Conservation (phyloP, 2,329 filamentous ascomycete genomes). For the Thelonectria blattea region DNA sequence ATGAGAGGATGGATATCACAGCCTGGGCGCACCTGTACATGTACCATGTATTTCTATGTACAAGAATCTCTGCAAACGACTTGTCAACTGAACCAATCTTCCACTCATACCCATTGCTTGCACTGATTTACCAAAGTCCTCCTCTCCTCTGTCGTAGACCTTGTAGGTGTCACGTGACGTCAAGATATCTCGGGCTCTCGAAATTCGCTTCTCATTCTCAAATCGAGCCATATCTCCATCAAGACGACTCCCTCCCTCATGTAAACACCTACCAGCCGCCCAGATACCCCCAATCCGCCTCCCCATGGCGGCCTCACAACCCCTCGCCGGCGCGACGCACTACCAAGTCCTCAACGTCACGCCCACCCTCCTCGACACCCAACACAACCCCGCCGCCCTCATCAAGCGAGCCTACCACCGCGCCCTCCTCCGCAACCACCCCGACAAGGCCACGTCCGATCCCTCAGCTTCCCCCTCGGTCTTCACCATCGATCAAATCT, state of each 20-base stretch:
- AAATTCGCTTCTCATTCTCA: slow-evolving; percentile 15
- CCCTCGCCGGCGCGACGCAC: slow-evolving; percentile 50
- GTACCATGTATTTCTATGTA: slow-evolving; percentile 44
- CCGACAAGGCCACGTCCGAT: slow-evolving; percentile 56
- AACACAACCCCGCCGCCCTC: slow-evolving; percentile 51
- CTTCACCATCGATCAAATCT: slow-evolving; percentile 69
- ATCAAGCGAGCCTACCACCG: slow-evolving; percentile 69
- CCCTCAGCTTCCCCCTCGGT: slow-evolving; percentile 14
- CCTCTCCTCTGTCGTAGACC: not conserved
- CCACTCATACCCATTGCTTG: not conserved
- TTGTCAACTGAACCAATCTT: slow-evolving; percentile 17
- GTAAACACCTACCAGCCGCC: not conserved
- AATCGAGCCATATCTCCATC: not conserved
- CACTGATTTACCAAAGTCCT: not conserved
- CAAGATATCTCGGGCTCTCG: slow-evolving; percentile 2
- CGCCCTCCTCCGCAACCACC: slow-evolving; percentile 69
- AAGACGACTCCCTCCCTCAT: not conserved
- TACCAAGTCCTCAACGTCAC: slow-evolving; percentile 67
- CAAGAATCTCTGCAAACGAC: slow-evolving; percentile 29
- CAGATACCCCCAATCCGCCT: not conserved
- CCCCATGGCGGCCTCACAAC: slow-evolving; percentile 20
- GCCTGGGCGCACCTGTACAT: slow-evolving; percentile 39
- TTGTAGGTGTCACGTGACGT: slow-evolving; percentile 34
- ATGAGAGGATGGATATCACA: slow-evolving; percentile 26
- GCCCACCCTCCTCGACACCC: slow-evolving; percentile 52